A percentile compares a stretch with the other conserved stretches of the same genome.
Evolutionary conservation across 1,284 basidiomycete genomes (phyloP).

Genomic region (Boletus mariae): DNA sequence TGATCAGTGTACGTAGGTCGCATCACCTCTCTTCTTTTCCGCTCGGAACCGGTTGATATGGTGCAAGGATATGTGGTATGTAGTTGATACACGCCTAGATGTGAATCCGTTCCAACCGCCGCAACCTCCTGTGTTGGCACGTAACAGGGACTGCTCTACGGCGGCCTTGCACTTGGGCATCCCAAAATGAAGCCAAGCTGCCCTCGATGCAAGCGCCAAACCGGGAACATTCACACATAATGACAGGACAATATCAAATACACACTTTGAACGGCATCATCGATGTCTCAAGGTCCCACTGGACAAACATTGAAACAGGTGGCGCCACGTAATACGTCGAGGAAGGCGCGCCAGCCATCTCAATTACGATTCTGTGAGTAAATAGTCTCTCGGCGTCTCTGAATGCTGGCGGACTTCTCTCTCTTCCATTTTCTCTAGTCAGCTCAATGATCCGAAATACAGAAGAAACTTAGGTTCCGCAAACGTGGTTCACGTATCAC

Average conservation of each 20-base stretch:
- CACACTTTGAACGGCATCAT: not conserved
- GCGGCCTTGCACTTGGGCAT: constrained; percentile 2
- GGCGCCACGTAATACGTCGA: not conserved
- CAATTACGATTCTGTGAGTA: not conserved
- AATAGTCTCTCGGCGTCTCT: not conserved
- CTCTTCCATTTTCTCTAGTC: not conserved
- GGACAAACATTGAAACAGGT: not conserved
- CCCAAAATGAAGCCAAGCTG: not conserved
- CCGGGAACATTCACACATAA: not conserved
- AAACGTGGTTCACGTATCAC: not conserved
- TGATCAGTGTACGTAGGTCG: constrained; percentile 12
- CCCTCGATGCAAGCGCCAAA: not conserved
- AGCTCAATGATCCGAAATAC: not conserved
- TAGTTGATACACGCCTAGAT: not conserved
- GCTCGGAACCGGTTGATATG: constrained; percentile 16
- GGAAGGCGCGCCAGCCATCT: not conserved
- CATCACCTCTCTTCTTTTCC: not conserved
- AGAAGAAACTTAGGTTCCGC: not conserved
- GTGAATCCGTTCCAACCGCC: constrained; percentile 7
- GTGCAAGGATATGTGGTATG: not conserved
- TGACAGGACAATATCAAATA: not conserved
- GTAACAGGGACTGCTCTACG: constrained; percentile 10
- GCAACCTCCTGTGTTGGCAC: constrained; percentile 1
- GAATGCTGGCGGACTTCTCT: not conserved
- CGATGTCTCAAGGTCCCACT: not conserved